These are phyloP conservation scores for Chaetoceros muelleri DNA, from an alignment of 108 stramenopile genomes.

Conservation along the genomic window DNA sequence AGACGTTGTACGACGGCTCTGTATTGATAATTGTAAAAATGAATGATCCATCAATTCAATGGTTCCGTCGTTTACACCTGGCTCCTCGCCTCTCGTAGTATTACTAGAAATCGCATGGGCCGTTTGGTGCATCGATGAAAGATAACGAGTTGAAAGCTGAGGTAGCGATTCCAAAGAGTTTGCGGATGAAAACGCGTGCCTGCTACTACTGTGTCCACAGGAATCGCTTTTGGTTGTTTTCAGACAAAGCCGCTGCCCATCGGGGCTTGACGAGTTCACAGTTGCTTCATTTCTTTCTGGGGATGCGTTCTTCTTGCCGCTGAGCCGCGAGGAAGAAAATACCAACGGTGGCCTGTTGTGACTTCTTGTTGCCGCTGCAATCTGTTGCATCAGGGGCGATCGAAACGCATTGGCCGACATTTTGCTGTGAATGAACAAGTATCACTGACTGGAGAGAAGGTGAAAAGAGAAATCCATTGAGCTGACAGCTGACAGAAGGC, in stretches of 20 bases:
- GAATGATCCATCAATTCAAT: not conserved
- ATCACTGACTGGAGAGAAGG: no score
- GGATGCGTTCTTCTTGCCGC: no score
- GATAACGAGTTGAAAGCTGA: not conserved
- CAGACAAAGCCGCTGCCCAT: not conserved
- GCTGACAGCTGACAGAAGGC: no score
- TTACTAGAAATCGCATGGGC: not conserved
- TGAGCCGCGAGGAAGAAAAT: constrained; percentile 1
- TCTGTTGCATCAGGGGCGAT: constrained; percentile 75
- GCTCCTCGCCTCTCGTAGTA: constrained; percentile 4
- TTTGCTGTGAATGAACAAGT: no score
- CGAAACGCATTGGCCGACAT: constrained; percentile 36
- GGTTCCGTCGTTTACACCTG: not conserved
- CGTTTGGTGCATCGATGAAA: not conserved
- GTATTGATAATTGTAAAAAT: constrained; percentile 18
- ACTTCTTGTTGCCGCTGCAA: constrained; percentile 31
- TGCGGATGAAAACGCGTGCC: not conserved
- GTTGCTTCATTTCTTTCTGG: not conserved
- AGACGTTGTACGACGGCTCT: constrained; percentile 22
- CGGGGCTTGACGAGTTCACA: not conserved
- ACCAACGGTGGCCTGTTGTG: constrained; percentile 14
- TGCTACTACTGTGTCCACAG: not conserved
- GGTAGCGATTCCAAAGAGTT: not conserved
- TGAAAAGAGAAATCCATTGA: no score
- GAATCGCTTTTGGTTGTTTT: not conserved